Evolutionary conservation across 352 stramenopile species (phyloP).

Genomic region (Phytophthora pluvialis): DNA sequence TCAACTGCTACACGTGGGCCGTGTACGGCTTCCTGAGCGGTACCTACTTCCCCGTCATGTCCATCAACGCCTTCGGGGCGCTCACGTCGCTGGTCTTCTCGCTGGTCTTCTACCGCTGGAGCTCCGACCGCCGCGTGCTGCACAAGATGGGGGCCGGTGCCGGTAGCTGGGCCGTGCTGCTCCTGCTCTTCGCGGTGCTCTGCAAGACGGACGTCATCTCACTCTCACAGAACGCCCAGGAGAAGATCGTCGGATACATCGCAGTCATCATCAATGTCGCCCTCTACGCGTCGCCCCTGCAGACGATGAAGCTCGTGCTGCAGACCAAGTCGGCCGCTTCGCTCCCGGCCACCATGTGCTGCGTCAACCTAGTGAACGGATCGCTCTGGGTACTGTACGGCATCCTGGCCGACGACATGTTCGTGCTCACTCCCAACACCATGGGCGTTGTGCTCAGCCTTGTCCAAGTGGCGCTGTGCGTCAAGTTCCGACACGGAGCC

Average conservation of each 20-base stretch:
- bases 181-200: constrained; percentile 25
- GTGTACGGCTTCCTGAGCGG: constrained; percentile 34
- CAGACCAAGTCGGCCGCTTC: constrained; percentile 39
- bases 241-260: constrained; percentile 41
- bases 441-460: constrained; percentile 33
- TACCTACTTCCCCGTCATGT: constrained; percentile 39
- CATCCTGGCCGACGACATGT: constrained; percentile 38
- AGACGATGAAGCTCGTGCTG: constrained; percentile 41
- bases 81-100: constrained; percentile 37
- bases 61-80: constrained; percentile 35
- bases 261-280: constrained; percentile 33
- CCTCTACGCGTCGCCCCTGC: constrained; percentile 36
- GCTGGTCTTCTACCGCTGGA: constrained; percentile 41
- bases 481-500: constrained; percentile 36
- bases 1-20: constrained; percentile 45
- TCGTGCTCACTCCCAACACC: constrained; percentile 42
- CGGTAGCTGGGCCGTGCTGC: constrained; percentile 4
- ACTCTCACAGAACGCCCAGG: constrained; percentile 17
- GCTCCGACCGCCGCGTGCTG: constrained; percentile 18
- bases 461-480: constrained; percentile 45
- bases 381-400: constrained; percentile 35
- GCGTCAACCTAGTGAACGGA: constrained; percentile 36
- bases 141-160: constrained; percentile 22
- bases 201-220: constrained; percentile 23
- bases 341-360: constrained; percentile 35